Evolutionary conservation across 78 protist species (phyloP), one percentile per base, ranked within the genome.

Genomic region (Polysphondylium violaceum): DNA sequence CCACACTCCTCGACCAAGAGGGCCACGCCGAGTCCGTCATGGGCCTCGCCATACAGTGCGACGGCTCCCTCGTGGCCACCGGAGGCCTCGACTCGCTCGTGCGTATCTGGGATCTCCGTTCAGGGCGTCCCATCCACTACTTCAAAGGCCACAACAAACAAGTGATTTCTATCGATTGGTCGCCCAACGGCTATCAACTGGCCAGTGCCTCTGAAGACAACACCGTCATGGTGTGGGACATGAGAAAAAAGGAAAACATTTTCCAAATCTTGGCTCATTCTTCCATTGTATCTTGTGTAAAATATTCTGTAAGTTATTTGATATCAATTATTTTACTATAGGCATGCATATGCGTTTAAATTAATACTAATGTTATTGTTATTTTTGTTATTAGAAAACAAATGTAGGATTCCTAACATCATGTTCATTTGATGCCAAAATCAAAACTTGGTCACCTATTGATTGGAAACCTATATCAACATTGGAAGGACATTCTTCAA

Each of bases 31-130:
- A 63, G 27, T 29, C 83, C 2, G 92, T 95, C 2, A 68, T 77
- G 60, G 97, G 85, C 5, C 14, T 92, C 19, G 76, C 94, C 12
- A 72, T 95, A 16, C 97, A 95, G 21, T 25, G 41, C 2, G 97
- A 95, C 43, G 97, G 97, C 35, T 69, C 97, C 40, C 68, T 95
- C n/a, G n/a, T 74, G 0, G 93, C 93, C 36, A 83, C 94, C 7
- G 77, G 86, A 9, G 95, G 93, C 3, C 36, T 72, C 27, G 98
- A 96, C 35, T 68, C 85, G 0, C 3, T 86, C 6, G 92, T 87
- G 2, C 27, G 96, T 6, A 38, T 94, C 17, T 96, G 98, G 98
- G 98, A 96, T 55, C 43, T 96, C 8, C 60, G 98, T 16, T 67
- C 86, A 11, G 98, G 98, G 5, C 88, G 90, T 29, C 90, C 93